Evolutionary conservation across 192 early-diverging fungal species (phyloP).

Genomic region (Cetraspora pellucida): DNA sequence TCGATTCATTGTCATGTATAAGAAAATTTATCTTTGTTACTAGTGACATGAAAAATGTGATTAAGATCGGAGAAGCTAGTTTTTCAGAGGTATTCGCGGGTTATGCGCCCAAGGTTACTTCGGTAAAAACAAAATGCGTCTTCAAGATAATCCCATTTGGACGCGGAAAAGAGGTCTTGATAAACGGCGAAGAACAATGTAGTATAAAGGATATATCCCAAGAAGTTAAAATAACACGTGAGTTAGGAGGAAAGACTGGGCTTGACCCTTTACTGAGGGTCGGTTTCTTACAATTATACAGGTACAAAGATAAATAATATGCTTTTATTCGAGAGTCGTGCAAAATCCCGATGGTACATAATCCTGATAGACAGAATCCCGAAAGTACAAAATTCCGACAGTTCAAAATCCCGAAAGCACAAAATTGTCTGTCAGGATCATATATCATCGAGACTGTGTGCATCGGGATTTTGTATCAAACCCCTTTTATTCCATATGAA

Average conservation of each 20-base stretch:
- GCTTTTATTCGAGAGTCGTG: no score
- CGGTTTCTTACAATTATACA: slow-evolving; percentile 45
- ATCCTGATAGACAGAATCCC: no score
- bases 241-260: slow-evolving; percentile 55
- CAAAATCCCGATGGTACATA: no score
- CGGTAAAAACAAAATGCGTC: slow-evolving; percentile 51
- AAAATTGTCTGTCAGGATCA: no score
- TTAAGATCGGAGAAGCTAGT: slow-evolving; percentile 85
- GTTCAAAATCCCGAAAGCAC: no score
- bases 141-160: slow-evolving; percentile 86
- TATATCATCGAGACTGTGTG: no score
- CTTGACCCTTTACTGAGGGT: slow-evolving; percentile 40
- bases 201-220: slow-evolving; percentile 61
- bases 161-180: slow-evolving; percentile 40
- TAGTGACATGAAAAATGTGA: slow-evolving; percentile 1
- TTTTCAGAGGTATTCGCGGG: slow-evolving; percentile 79
- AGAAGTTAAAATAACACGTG: slow-evolving; percentile 62
- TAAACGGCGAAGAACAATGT: slow-evolving; percentile 51
- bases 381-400: no score
- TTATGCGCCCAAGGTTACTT: slow-evolving; percentile 39
- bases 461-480: no score
- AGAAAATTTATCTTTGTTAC: background rate
- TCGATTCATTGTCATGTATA: background rate
- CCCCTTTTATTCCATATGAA: slow-evolving; percentile 19
- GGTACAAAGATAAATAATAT: slow-evolving; percentile 34